Base-by-base conservation (phyloP, 495 filamentous ascomycete species). In the Trichoderma orchidacearum region DNA sequence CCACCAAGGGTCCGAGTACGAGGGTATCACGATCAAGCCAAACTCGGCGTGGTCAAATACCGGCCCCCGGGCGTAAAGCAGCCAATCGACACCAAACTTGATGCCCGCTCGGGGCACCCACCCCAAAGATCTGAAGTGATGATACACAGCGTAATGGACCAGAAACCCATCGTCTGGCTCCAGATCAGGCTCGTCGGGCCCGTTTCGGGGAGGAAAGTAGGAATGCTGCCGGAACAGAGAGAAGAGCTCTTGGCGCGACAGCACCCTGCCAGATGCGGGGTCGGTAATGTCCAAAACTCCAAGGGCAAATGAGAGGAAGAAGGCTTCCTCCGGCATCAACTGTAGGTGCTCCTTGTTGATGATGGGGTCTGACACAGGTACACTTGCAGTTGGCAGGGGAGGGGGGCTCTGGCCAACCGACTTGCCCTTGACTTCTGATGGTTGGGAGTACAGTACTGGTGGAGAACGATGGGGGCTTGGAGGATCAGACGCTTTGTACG, bases 21-120 rank as follows among this genome's bases (percentile, higher is more conserved):
- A 80, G 3, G 93, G 94, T 21, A 97, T 58, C 32, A 97, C 80
- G 18, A 92, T 72, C 53, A 95, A 71, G 0, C 86, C 92, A 63
- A 95, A 97, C 64, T 97, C 89, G 31, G 92, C 91, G 66, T 99
- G 93, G 6, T 86, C 78, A 68, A 96, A 97, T 2, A 89, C 92
- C 0, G 94, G 93, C 0, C 93, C 93, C n/a, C 90, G 85, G 57
- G 90, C 83, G 72, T 99, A 99, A 25, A 99, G 78, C 23, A 99
- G 75, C 71, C 85, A 95, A 68, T 99, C 94, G 27, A 88, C 86
- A 55, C 85, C 87, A 64, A 99, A 99, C 68, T 99, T 99, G 62
- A 95, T 82, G 36, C 94, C 93, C 25, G 87, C 81, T 17, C 94
- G 86, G 0, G 92, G 83, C n/a, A 96, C 88, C 93, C 93, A 99